These are phyloP conservation scores for Orbilia ellipsospora DNA, from an alignment of 2,329 filamentous ascomycete genomes.

Conservation along the genomic window DNA sequence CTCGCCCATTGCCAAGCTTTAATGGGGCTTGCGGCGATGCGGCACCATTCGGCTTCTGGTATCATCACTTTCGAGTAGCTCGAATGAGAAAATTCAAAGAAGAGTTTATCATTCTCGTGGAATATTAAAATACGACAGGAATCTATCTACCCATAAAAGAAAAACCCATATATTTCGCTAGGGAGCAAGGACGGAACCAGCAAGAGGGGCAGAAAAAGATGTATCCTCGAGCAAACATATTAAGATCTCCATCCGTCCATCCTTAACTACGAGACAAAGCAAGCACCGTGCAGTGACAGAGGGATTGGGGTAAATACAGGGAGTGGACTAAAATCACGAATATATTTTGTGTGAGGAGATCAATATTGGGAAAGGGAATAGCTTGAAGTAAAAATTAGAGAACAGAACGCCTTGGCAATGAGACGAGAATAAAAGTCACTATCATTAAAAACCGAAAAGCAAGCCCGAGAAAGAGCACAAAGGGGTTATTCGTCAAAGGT, in stretches of 20 bases:
- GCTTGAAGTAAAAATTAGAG: slow-evolving; percentile 1
- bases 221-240: slow-evolving; percentile 3
- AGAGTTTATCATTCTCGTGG: slow-evolving; percentile 43
- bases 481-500: neutral
- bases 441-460: slow-evolving; percentile 26
- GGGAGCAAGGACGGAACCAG: neutral
- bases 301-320: neutral
- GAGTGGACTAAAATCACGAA: neutral
- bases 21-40: slow-evolving; percentile 14
- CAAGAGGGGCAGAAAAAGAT: neutral
- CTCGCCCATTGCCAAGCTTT: slow-evolving; percentile 15
- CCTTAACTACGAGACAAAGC: neutral
- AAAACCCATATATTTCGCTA: slow-evolving; percentile 7
- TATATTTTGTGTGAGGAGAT: neutral
- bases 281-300: neutral
- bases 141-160: slow-evolving; percentile 46
- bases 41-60: neutral
- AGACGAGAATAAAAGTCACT: slow-evolving; percentile 8
- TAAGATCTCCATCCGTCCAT: slow-evolving; percentile 1
- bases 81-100: neutral
- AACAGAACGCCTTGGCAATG: slow-evolving; percentile 48
- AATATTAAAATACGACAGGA: slow-evolving; percentile 18
- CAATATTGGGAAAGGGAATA: slow-evolving; percentile 5
- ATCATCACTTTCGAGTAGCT: neutral
- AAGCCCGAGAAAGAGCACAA: neutral